phyloP scores from a whole-genome alignment of 208 protist genomes.

The Trypanosoma scelopori region DNA sequence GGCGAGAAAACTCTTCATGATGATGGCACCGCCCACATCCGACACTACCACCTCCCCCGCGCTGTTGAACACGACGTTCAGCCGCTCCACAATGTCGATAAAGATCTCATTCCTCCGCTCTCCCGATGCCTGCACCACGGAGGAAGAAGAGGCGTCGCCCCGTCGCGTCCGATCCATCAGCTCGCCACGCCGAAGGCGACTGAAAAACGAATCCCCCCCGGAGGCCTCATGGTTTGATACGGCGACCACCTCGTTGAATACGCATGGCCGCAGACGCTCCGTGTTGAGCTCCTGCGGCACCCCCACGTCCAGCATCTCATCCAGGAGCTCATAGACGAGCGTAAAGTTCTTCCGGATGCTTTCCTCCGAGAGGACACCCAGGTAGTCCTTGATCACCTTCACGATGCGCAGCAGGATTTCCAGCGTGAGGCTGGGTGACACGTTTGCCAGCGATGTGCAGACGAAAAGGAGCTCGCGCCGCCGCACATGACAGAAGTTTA shows the following conservation, averaged over 20 bases:
- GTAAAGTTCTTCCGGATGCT: slow-evolving; percentile 86
- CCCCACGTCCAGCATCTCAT: slow-evolving; percentile 90
- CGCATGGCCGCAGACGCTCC: slow-evolving; percentile 77
- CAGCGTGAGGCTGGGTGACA: slow-evolving; percentile 61
- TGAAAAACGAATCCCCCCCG: slow-evolving; percentile 33
- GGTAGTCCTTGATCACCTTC: slow-evolving; percentile 85
- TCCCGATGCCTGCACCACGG: slow-evolving; percentile 38
- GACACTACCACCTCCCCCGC: slow-evolving; percentile 49
- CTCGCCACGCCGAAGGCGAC: slow-evolving; percentile 30
- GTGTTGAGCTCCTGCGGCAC: slow-evolving; percentile 77
- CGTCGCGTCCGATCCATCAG: slow-evolving; percentile 38
- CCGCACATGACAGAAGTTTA: slow-evolving; percentile 80
- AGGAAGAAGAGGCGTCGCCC: slow-evolving; percentile 34
- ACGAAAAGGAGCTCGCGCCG: slow-evolving; percentile 82
- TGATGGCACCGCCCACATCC: slow-evolving; percentile 88
- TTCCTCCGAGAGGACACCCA: slow-evolving; percentile 87
- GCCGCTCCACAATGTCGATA: slow-evolving; percentile 87
- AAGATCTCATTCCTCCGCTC: slow-evolving; percentile 88
- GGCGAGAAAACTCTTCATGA: slow-evolving; percentile 90
- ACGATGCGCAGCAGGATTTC: slow-evolving; percentile 74
- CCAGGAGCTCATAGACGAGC: slow-evolving; percentile 92
- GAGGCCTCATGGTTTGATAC: slow-evolving; percentile 13
- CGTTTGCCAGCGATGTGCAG: slow-evolving; percentile 71
- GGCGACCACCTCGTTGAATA: slow-evolving; percentile 67
- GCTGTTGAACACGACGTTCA: slow-evolving; percentile 74